A percentile compares a stretch with the other conserved stretches of the same genome.
Evolutionary conservation across 1,284 basidiomycete species (phyloP).

Genomic region (Trichosporon inkin): DNA sequence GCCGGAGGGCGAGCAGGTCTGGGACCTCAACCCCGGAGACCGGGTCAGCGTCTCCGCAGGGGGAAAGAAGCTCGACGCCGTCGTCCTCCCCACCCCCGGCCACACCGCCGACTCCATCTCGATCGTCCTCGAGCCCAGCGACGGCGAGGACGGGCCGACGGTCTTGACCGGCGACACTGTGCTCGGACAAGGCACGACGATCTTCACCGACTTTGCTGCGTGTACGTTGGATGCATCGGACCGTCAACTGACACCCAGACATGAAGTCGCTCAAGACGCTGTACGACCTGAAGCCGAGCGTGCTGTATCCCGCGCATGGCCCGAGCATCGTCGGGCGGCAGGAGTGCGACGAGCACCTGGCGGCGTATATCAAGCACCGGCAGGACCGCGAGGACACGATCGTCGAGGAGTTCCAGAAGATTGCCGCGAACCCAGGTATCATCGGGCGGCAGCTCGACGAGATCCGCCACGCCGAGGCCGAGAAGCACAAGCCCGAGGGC

Average conservation of each 20-base stretch:
- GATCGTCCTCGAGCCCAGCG: constrained; percentile 58
- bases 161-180: constrained; percentile 88
- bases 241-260: constrained; percentile 29
- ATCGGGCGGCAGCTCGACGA: constrained; percentile 20
- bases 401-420: constrained; percentile 23
- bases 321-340: constrained; percentile 58
- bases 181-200: constrained; percentile 82
- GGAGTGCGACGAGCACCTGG: constrained; percentile 52
- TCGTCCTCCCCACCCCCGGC: constrained; percentile 79
- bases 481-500: constrained; percentile 7
- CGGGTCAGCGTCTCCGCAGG: constrained; percentile 15
- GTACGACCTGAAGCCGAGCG: constrained; percentile 37
- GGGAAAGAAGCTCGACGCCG: constrained; percentile 45
- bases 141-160: constrained; percentile 52
- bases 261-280: constrained; percentile 42
- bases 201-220: constrained; percentile 76
- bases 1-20: not conserved
- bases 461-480: constrained; percentile 17
- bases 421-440: constrained; percentile 12
- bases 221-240: constrained; percentile 54
- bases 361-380: constrained; percentile 74
- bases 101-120: constrained; percentile 85
- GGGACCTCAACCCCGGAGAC: constrained; percentile 2
- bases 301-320: constrained; percentile 85
- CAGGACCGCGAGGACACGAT: constrained; percentile 78